Evolutionary conservation across 176 grass and related monocot genomes (phyloP).

Genomic region (Saccharum officinarum): DNA sequence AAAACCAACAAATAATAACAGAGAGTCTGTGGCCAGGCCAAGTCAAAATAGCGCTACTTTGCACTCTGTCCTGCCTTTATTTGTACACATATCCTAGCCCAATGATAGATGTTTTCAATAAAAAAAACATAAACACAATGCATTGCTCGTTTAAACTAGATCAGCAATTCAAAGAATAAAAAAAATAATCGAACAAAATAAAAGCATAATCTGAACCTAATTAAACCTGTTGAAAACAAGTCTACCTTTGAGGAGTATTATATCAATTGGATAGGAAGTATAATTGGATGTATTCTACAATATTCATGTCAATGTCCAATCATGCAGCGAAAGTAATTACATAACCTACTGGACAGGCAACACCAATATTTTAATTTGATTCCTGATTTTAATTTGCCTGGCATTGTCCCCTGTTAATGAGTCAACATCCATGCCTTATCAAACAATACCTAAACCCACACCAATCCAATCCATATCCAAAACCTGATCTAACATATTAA

Average conservation of each 20-base stretch:
- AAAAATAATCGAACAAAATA: neutral
- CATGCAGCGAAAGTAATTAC: neutral
- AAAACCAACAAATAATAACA: neutral
- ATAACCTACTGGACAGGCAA: neutral
- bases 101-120: neutral
- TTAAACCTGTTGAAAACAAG: neutral
- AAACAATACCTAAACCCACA: constrained; percentile 45
- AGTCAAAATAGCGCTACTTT: neutral
- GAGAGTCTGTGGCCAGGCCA: neutral
- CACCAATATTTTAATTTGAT: neutral
- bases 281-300: neutral
- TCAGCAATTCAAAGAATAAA: neutral
- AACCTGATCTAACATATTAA: constrained; percentile 25
- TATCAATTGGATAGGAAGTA: neutral
- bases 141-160: neutral
- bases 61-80: neutral
- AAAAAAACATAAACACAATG: neutral
- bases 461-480: constrained; percentile 24
- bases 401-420: constrained; percentile 39
- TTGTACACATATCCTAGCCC: neutral
- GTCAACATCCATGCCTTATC: constrained; percentile 68
- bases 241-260: neutral
- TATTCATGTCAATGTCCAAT: constrained; percentile 10
- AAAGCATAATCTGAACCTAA: neutral
- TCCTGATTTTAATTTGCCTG: constrained; percentile 40